phyloP scores from a whole-genome alignment of 2,329 filamentous ascomycete species.

The Cordyceps javanica region DNA sequence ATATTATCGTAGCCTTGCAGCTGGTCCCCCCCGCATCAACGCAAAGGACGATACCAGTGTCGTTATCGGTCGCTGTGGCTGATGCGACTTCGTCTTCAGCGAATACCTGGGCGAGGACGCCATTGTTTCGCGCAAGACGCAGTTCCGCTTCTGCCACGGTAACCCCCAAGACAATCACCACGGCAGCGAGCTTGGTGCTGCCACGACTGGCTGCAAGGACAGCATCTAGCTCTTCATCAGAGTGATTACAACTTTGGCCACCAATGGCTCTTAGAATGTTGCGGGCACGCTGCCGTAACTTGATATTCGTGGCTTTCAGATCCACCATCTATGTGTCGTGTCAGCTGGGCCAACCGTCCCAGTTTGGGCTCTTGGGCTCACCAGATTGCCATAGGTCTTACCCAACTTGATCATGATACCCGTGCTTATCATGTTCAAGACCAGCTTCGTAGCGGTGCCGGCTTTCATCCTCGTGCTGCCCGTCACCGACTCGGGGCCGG shows the following conservation, averaged over 20 bases:
- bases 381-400: conserved; percentile 37
- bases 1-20: conserved; percentile 31
- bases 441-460: conserved; percentile 38
- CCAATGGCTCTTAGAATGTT: conserved; percentile 19
- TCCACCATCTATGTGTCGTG: conserved; percentile 25
- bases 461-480: conserved; percentile 41
- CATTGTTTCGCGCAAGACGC: conserved; percentile 13
- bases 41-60: conserved; percentile 24
- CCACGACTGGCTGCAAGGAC: conserved; percentile 16
- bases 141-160: conserved; percentile 18
- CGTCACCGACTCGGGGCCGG: conserved; percentile 37
- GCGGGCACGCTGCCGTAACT: conserved; percentile 23
- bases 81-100: conserved; percentile 8
- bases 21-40: conserved; percentile 38
- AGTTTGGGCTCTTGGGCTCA: conserved; percentile 18
- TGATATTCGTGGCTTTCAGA: conserved; percentile 31
- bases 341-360: neutral
- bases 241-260: conserved; percentile 14
- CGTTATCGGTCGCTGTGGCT: neutral
- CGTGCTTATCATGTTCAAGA: conserved; percentile 35
- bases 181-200: conserved; percentile 12
- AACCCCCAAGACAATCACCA: conserved; percentile 5
- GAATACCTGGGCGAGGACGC: conserved; percentile 16
- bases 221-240: conserved; percentile 17
- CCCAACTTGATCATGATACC: conserved; percentile 34